These are phyloP conservation scores for Leccinum laetum DNA, from an alignment of 1,284 basidiomycete genomes.

Conservation along the genomic window DNA sequence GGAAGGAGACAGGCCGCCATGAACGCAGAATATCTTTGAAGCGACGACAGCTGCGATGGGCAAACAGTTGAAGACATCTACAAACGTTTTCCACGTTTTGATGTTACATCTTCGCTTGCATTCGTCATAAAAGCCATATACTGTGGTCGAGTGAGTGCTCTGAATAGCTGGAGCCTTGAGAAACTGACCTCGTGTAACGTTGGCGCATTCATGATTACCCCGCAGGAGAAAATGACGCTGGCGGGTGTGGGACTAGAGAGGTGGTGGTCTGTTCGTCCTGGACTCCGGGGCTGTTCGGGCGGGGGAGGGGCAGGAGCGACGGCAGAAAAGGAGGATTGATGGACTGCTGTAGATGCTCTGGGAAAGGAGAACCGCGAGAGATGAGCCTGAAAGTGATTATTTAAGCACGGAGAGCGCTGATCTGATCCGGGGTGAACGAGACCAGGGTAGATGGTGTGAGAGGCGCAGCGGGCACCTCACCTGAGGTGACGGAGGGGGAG, in stretches of 20 bases:
- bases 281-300: neutral
- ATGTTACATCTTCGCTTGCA: conserved; percentile 99
- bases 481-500: conserved; percentile 23
- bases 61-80: conserved; percentile 99
- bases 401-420: conserved; percentile 84
- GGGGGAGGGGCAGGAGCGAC: neutral
- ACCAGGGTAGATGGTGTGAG: conserved; percentile 50
- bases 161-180: conserved; percentile 8
- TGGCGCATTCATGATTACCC: conserved; percentile 99
- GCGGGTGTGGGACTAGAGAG: neutral
- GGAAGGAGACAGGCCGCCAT: conserved; percentile 98
- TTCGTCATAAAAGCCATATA: conserved; percentile 99
- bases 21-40: conserved; percentile 99
- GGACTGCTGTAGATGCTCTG: conserved; percentile 78
- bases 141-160: conserved; percentile 42
- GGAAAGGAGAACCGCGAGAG: conserved; percentile 77
- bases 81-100: conserved; percentile 99
- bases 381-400: conserved; percentile 91
- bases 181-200: conserved; percentile 90
- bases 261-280: neutral
- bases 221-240: conserved; percentile 74
- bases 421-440: conserved; percentile 85
- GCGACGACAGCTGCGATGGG: conserved; percentile 99
- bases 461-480: conserved; percentile 27
- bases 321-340: conserved; percentile 41